A percentile compares a stretch with the other conserved stretches of the same genome.
Evolutionary conservation across 2,329 filamentous ascomycete species (phyloP).

Genomic region (Ophiostoma australiae): DNA sequence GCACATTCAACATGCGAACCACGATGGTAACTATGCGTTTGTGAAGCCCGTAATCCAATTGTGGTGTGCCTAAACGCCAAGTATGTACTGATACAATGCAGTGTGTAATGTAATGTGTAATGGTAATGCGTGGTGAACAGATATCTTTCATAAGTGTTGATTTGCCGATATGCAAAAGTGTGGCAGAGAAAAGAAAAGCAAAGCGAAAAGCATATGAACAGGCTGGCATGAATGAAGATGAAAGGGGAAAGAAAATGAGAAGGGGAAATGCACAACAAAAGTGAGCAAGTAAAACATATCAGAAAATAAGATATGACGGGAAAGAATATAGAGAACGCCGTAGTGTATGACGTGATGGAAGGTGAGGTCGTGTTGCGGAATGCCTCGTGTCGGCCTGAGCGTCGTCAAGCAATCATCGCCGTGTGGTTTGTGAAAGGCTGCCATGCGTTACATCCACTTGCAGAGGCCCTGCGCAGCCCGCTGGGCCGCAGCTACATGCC

Average conservation of each 20-base stretch:
- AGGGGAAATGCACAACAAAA: neutral
- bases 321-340: neutral
- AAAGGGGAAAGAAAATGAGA: neutral
- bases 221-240: neutral
- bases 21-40: neutral
- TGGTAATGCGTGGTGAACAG: neutral
- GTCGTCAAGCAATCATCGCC: neutral
- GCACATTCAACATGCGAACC: constrained; percentile 2
- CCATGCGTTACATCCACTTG: constrained; percentile 51
- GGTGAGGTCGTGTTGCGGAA: neutral
- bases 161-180: neutral
- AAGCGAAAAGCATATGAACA: neutral
- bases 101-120: neutral
- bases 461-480: constrained; percentile 63
- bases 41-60: neutral
- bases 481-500: constrained; percentile 70
- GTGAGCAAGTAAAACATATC: neutral
- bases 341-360: neutral
- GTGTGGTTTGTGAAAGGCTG: neutral
- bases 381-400: neutral
- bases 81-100: neutral
- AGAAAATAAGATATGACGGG: neutral
- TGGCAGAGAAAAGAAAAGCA: neutral
- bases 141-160: neutral
- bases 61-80: neutral